Percentiles rank a stretch among this genome's conserved stretches.
Conservation (phyloP, 2,329 filamentous ascomycete species). For the Penicillium sp. region DNA sequence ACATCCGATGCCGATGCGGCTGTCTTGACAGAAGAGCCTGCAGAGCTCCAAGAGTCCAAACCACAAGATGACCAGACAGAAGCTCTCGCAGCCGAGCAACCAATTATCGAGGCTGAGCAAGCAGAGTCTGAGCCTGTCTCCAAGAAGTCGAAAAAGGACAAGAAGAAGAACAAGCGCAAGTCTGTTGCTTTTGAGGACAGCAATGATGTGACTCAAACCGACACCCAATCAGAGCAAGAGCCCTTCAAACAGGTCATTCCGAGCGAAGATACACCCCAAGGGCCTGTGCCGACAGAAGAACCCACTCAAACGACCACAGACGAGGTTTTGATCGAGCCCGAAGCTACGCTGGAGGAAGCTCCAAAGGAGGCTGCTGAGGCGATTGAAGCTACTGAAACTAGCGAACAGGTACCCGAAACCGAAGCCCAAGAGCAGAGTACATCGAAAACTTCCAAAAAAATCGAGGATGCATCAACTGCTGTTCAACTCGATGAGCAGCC, state of each 20-base stretch:
- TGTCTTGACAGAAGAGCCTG: constrained; percentile 1
- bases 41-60: neutral
- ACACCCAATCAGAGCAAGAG: constrained; percentile 9
- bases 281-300: neutral
- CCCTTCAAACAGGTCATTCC: neutral
- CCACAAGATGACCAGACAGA: neutral
- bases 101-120: constrained; percentile 1
- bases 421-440: neutral
- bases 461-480: neutral
- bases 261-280: constrained; percentile 6
- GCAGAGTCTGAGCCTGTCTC: neutral
- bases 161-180: constrained; percentile 24
- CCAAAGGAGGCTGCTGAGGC: neutral
- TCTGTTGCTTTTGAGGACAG: constrained; percentile 19
- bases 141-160: constrained; percentile 24
- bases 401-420: neutral
- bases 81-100: neutral
- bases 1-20: neutral
- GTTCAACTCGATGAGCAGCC: constrained; percentile 1
- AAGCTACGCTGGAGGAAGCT: neutral
- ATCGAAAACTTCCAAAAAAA: neutral
- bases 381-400: neutral
- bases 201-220: neutral
- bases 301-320: neutral
- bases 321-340: neutral